Base-by-base conservation (phyloP, 1,284 basidiomycete genomes). In the Cutaneotrichosporon mucoides region DNA sequence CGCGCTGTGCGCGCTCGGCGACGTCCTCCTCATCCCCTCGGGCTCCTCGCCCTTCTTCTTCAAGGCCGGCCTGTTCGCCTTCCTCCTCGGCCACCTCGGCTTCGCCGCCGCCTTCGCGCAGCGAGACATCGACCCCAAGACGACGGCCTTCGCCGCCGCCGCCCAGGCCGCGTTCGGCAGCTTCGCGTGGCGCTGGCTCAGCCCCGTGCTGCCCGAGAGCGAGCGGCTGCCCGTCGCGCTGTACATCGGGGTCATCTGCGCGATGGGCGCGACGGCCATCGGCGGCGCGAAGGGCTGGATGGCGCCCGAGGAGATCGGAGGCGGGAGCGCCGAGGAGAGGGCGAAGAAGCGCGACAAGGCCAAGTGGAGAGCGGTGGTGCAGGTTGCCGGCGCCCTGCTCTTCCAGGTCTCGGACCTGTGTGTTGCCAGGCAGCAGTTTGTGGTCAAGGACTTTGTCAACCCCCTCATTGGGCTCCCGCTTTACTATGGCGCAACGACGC, bases 61-160 rank as follows among this genome's bases (percentile, higher is more conserved):
- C 59, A 44, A 56, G 46, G 59, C 55, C 2, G 60, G 63, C 11
- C 60, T 65, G 15, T 50, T 55, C 53, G 41, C 59, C 9, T 65
- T 65, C 55, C 57, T 65, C 50, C 55, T 65, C 55, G 63, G 49
- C 11, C 63, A 61, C 52, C 24, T 62, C 15, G 63, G 55, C 6
- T 65, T 57, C 55, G 60, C 36, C 13, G 33, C 53, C 13, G 53
- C 56, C 13, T 65, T 62, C 36, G 37, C 37, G 36, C 43, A 49
- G 13, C 45, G 56, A 8, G 63, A 55, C 9, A 35, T 59, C 12
- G 44, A 47, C 13, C 16, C 44, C 6, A 9, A 15, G 15, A 15
- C 40, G 5, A 43, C 55, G 2, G 10, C 54, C 5, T 42, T 35
- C 2, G 56, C 56, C 0, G 51, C 44, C 1, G 59, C 37, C 0